Percentiles rank a stretch among this genome's conserved stretches.
phyloP scores from a whole-genome alignment of 2,329 filamentous ascomycete genomes.

The Penicillium sp. region DNA sequence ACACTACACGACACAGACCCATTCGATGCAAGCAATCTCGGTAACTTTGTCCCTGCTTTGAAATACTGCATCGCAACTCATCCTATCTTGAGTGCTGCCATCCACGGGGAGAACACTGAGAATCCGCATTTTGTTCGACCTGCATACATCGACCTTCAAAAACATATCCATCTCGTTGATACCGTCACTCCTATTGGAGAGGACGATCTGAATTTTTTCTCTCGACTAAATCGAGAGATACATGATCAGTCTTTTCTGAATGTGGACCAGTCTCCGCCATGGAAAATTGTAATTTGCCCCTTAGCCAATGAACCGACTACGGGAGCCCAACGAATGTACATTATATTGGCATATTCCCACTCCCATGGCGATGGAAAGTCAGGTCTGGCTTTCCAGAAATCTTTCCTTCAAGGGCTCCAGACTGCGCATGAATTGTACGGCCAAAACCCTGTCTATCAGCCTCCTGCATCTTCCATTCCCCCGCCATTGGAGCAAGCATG shows the following conservation, averaged over 20 bases:
- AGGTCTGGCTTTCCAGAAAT: background rate
- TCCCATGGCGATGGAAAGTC: constrained; percentile 1
- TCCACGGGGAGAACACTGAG: background rate
- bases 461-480: background rate
- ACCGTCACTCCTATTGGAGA: background rate
- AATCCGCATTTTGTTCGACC: background rate
- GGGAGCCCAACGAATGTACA: background rate
- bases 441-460: background rate
- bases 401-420: background rate
- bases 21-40: background rate
- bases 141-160: background rate
- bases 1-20: background rate
- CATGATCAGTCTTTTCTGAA: background rate
- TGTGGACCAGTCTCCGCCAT: background rate
- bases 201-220: background rate
- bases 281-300: background rate
- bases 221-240: background rate
- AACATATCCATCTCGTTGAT: background rate
- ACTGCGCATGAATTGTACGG: background rate
- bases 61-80: background rate
- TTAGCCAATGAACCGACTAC: background rate
- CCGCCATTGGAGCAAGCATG: background rate
- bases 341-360: constrained; percentile 1
- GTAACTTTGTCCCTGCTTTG: background rate
- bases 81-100: background rate